A percentile compares a stretch with the other conserved stretches of the same genome.
Conservation (phyloP, 176 grass and related monocot species). For the Bolboschoenus planiculmis region DNA sequence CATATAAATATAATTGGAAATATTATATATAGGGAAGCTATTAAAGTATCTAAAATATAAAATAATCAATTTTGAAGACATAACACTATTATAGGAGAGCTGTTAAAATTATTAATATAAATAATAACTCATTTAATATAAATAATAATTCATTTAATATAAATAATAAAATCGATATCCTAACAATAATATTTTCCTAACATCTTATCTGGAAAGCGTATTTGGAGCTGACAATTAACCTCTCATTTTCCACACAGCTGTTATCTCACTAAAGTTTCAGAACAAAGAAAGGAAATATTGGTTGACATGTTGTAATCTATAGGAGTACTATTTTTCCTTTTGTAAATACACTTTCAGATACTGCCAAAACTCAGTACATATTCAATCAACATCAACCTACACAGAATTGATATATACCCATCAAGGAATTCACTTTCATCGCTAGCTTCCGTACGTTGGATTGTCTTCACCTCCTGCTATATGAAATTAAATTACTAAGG, state of each 20-base stretch:
- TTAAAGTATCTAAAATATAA: too few relatives aligned
- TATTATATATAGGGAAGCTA: too few relatives aligned
- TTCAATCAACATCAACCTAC: background rate
- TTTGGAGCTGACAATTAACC: background rate
- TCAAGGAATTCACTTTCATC: background rate
- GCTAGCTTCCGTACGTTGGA: background rate
- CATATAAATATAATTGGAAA: too few relatives aligned
- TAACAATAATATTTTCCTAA: too few relatives aligned
- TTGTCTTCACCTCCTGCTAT: background rate
- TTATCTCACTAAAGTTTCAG: background rate
- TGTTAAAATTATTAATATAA: too few relatives aligned
- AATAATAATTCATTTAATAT: too few relatives aligned
- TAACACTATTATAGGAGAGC: too few relatives aligned
- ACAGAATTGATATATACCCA: background rate
- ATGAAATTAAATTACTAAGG: too few relatives aligned
- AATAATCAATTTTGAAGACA: too few relatives aligned
- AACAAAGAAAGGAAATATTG: background rate
- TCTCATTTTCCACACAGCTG: background rate
- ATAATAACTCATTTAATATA: too few relatives aligned
- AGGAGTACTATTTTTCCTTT: background rate
- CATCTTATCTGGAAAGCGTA: too few relatives aligned
- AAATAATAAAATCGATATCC: too few relatives aligned
- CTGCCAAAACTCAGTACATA: slow-evolving; percentile 11
- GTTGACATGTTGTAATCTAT: slow-evolving; percentile 11
- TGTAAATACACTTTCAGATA: background rate